These are phyloP conservation scores for Nidula microcarpa DNA, from an alignment of 768 basidiomycete species.

Conservation along the genomic window DNA sequence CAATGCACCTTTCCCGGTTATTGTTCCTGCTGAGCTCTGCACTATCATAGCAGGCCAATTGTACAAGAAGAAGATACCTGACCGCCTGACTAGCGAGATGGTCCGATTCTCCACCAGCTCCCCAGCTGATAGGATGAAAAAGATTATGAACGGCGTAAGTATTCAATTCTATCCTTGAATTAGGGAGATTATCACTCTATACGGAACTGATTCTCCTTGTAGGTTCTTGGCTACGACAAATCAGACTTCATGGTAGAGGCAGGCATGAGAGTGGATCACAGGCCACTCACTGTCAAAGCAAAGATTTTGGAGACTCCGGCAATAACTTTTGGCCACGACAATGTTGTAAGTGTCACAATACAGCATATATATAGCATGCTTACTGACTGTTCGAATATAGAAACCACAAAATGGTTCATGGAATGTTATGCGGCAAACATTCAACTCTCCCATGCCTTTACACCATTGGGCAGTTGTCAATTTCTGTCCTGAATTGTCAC, in stretches of 20 bases:
- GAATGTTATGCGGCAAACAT: no score
- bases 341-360: not conserved
- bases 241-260: constrained; percentile 35
- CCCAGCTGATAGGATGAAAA: constrained; percentile 35
- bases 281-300: constrained; percentile 18
- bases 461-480: no score
- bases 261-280: constrained; percentile 27
- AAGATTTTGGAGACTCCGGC: constrained; percentile 13
- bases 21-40: constrained; percentile 53
- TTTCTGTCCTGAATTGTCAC: no score
- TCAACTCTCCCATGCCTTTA: no score
- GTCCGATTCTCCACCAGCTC: constrained; percentile 46
- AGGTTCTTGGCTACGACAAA: constrained; percentile 6
- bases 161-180: no score
- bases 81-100: constrained; percentile 29
- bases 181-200: no score
- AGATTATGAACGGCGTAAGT: constrained; percentile 29
- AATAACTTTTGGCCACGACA: constrained; percentile 10
- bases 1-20: constrained; percentile 17
- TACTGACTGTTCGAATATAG: no score
- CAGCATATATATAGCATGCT: no score
- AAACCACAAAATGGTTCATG: no score
- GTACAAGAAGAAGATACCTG: constrained; percentile 40
- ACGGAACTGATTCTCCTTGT: no score
- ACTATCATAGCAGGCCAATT: constrained; percentile 42